Percentiles rank a stretch among this genome's conserved stretches.
These are phyloP conservation scores for Leccinum incarnatum DNA, from an alignment of 768 basidiomycete species.

Conservation along the genomic window DNA sequence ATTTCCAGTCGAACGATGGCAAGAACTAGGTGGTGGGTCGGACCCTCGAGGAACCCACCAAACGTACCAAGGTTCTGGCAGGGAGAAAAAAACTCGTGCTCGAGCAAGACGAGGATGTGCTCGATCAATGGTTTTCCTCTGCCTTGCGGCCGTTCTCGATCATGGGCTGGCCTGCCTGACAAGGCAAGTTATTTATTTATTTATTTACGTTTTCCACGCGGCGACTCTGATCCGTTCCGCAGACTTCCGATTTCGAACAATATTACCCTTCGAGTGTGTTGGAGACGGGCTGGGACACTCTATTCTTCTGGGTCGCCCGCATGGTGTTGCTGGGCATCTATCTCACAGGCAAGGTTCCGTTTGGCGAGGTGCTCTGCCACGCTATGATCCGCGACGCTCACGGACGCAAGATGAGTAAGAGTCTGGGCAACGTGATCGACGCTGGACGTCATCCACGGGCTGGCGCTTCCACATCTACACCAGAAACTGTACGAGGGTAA, in stretches of 20 bases:
- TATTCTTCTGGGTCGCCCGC: constrained; percentile 99
- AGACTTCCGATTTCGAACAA: constrained; percentile 63
- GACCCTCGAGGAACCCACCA: constrained; percentile 69
- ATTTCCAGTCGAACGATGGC: constrained; percentile 56
- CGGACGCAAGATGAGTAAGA: constrained; percentile 98
- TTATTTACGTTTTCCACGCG: neutral
- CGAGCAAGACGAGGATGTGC: constrained; percentile 95
- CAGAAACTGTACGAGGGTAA: neutral
- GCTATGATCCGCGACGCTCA: constrained; percentile 99
- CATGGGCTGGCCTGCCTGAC: constrained; percentile 98
- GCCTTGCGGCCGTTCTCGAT: constrained; percentile 97
- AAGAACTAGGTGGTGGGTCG: constrained; percentile 92
- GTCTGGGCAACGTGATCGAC: constrained; percentile 98
- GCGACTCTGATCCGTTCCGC: constrained; percentile 8
- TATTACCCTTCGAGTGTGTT: constrained; percentile 89
- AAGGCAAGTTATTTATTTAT: constrained; percentile 61
- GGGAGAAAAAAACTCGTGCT: too few species aligned
- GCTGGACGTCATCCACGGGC: constrained; percentile 77
- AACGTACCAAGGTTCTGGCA: constrained; percentile 69
- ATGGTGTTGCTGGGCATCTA: constrained; percentile 93
- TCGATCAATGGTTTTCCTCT: constrained; percentile 99
- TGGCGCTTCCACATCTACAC: too few species aligned
- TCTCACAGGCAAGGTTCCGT: constrained; percentile 89
- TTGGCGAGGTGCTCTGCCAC: constrained; percentile 94
- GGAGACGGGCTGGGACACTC: constrained; percentile 98